Base-by-base conservation (phyloP, 345 rosid genomes). In the Conringia planisiliqua region DNA sequence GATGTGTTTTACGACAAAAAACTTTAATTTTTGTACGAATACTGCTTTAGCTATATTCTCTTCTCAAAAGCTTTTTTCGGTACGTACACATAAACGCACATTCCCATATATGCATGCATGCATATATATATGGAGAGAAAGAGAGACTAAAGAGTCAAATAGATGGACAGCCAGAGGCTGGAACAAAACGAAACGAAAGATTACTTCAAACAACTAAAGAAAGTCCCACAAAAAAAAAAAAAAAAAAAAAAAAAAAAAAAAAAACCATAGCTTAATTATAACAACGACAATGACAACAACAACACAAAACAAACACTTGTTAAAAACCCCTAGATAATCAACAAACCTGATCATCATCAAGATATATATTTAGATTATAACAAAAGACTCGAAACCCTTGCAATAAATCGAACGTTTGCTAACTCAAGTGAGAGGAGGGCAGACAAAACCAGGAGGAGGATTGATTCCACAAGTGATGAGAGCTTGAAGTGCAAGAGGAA, bases 401-500 rank as follows among this genome's bases (percentile, higher is more conserved):
- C 27, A 26, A 16, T 27, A 63, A 9, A 43, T 46, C 60, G 16
- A 38, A 43, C 46, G 55, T 61, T 36, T 46, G 24, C 38, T 18
- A 33, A 55, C 62, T 72, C 70, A 78, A 67, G 74, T 26, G 65
- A 83, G 80, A 71, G 87, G 78, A 73, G 89, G 87, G 65, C 96
- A 90, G 44, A 89, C 72, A 71, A 83, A 90, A 55, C 90, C 91
- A 68, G 91, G 82, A 74, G 93, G 96, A 43, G 90, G 86, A 17
- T 80, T 90, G 83, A 79, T 85, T 40, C 96, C 96, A 55, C 96
- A 90, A 47, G 91, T 84, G 39, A 88, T 66, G 33, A 90, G 84
- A 70, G 78, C 89, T 75, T 90, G 93, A 71, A 88, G 91, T 68
- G 91, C 93, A 78, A 90, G 85, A 32, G 96, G 91, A 67, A 86